phyloP scores from a whole-genome alignment of 2,329 filamentous ascomycete genomes.

The Aureobasidium uvarum region DNA sequence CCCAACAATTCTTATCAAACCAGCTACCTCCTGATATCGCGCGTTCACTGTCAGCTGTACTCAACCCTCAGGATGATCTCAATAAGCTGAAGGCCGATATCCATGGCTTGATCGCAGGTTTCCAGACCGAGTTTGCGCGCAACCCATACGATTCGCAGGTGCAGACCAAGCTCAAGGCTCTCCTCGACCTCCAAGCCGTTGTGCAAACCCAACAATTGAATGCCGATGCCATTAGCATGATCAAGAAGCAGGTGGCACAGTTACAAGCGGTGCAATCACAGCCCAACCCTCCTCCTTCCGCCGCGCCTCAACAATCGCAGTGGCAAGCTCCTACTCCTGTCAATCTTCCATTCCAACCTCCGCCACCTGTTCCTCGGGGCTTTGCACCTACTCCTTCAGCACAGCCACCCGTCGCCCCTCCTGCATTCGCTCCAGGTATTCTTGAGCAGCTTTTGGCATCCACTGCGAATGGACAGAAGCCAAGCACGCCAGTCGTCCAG shows the following conservation, averaged over 20 bases:
- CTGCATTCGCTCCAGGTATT: conserved; percentile 34
- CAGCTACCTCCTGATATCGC: conserved; percentile 29
- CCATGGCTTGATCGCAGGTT: conserved; percentile 69
- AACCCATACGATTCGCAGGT: conserved; percentile 73
- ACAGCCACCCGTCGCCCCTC: conserved; percentile 31
- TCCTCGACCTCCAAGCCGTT: conserved; percentile 79
- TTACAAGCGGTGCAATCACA: conserved; percentile 64
- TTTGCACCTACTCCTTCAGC: conserved; percentile 32
- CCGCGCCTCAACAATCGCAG: conserved; percentile 33
- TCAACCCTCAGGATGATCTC: conserved; percentile 33
- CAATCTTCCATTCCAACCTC: conserved; percentile 33
- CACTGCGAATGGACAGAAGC: conserved; percentile 39
- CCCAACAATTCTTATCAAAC: conserved; percentile 19
- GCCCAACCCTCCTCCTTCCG: conserved; percentile 37
- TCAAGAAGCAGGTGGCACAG: conserved; percentile 80
- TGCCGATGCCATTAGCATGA: conserved; percentile 76
- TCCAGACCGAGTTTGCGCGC: conserved; percentile 70
- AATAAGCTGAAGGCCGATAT: conserved; percentile 81
- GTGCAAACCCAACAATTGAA: conserved; percentile 75
- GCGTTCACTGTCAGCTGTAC: conserved; percentile 27
- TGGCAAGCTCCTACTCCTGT: conserved; percentile 34
- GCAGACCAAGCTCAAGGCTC: conserved; percentile 76
- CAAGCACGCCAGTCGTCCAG: conserved; percentile 40
- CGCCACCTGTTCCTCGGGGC: conserved; percentile 31
- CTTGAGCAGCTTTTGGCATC: conserved; percentile 38